Evolutionary conservation across 2,329 filamentous ascomycete species (phyloP), one percentile per base, ranked within the genome.

Genomic region (Talaromyces islandicus): DNA sequence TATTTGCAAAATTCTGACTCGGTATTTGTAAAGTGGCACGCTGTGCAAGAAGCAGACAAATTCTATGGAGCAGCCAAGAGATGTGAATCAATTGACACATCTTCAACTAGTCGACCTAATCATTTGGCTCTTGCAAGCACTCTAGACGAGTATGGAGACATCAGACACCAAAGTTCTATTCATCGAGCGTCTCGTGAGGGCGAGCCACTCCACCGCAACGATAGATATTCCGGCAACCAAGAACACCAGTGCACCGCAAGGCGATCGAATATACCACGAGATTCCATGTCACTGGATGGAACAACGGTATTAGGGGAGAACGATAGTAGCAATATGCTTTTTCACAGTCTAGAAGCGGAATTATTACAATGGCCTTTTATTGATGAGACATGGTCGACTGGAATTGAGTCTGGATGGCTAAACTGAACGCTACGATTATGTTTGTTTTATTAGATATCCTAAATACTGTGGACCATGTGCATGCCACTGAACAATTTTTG

Each of bases 351-450:
- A 1, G 71, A 74, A 50, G 65, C 67, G 3, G 72, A 74, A 54
- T 72, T 74, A 68, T 66, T 73, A 54, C 71, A 74, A 59, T 74
- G 72, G 72, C 72, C 72, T 0, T 74, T 74, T 38, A 69, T 74
- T 29, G 71, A 74, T 54, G 72, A 68, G 21, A 70, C 70, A 4
- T 74, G 72, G 72, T 70, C 72, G 7, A 63, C 66, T 19, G 72
- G 72, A 3, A 72, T 74, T 60, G 71, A 72, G 55, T 65, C 67
- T 7, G 70, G 69, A 1, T 65, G 70, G 43, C 69, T 73, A n/a
- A 78, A 78, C 63, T 52, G 25, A 52, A 4, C 14, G 14, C 35
- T n/a, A 38, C 17, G 12, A 14, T 38, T n/a, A 17, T 38, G 2
- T n/a, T n/a, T 38, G 5, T 35, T 14, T 35, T 35, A 14, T 5